Base-by-base conservation (phyloP, 441 rosid species). In the Pelargonium cotyledonis region DNA sequence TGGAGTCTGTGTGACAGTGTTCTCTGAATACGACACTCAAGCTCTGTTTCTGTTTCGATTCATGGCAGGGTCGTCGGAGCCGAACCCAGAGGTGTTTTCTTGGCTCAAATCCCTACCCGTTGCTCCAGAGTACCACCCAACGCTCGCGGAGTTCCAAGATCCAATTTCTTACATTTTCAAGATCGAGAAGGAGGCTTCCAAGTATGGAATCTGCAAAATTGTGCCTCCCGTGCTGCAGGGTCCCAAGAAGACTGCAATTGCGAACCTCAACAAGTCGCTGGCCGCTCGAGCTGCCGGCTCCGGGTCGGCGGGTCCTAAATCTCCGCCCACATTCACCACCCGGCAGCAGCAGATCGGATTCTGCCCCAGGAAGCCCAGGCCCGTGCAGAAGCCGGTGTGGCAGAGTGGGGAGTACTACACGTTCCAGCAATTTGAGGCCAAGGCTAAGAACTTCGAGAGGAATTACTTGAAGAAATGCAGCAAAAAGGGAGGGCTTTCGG, bases 321-420 rank as follows among this genome's bases (percentile, higher is more conserved):
- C 86, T 12, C 72, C 76, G 12, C 96, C 97, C 66, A 90, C 99
- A 85, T 95, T 92, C 84, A 88, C 97, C 62, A 95, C 99, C 29
- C 90, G 99, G 2, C 97, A 90, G 80, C 99, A 95, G 83, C 97
- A 95, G 95, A 90, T 95, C 88, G 99, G 98, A 18, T 95, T 95
- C 79, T 92, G 96, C 81, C 96, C 98, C 9, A 75, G 98, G 62
- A 92, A 84, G 74, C 90, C 89, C 21, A 83, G 97, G 7, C 99
- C 98, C 0, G 93, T 92, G 49, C 85, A 84, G 85, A 90, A 86
- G 67, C 88, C 97, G 0, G 97, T 95, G 53, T 95, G 99, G 99
- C 89, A 92, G 89, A 95, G 99, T 58, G 99, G 99, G 5, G 96
- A 88, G 74, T 55, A 78, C 80, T 95, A 92, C 78, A 89, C 89